Base-by-base conservation (phyloP, 1,139 yeast species). In the Kodamaea sp. region DNA sequence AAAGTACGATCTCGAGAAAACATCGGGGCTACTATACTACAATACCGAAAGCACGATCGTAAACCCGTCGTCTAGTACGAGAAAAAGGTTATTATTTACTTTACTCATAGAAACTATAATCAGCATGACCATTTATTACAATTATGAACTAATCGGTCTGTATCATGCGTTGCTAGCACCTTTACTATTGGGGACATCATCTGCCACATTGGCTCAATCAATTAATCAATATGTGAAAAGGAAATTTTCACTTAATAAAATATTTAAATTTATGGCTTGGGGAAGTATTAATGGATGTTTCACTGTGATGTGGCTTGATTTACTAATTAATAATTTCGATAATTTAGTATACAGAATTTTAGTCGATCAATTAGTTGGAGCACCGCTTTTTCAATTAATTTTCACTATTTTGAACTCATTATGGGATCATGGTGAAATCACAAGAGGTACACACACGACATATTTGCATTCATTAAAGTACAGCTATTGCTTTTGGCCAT, bases 401-500 rank as follows among this genome's bases (percentile, higher is more conserved):
- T 81, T 78, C 55, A 66, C 70, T 38, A 50, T 74, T 2, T 68
- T 71, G 42, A 73, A 70, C 45, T 63, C 75, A 29, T 49, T 78
- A 11, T 80, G 86, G 85, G 85, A 80, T 44, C 64, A 70, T 36
- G 75, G 74, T 12, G 73, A 64, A 39, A 41, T 68, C 27, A 40
- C 60, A 7, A 37, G 53, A 24, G 36, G 44, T 32, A 53, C 67
- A 8, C 58, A 56, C 37, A 40, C 55, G 25, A 60, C 73, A 6
- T 78, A 67, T 45, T 40, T 76, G 41, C 71, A 68, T 38, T 67
- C 81, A 8, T 58, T 80, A 43, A 73, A 73, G 43, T 70, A 73
- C 43, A 73, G 81, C 27, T 79, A 74, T 53, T 62, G 77, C 50
- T 70, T 70, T 43, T 80, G 85, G 84, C 85, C 86, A 6, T 57